Evolutionary conservation across 2,329 filamentous ascomycete genomes (phyloP).

Genomic region (Polytolypa hystricis): DNA sequence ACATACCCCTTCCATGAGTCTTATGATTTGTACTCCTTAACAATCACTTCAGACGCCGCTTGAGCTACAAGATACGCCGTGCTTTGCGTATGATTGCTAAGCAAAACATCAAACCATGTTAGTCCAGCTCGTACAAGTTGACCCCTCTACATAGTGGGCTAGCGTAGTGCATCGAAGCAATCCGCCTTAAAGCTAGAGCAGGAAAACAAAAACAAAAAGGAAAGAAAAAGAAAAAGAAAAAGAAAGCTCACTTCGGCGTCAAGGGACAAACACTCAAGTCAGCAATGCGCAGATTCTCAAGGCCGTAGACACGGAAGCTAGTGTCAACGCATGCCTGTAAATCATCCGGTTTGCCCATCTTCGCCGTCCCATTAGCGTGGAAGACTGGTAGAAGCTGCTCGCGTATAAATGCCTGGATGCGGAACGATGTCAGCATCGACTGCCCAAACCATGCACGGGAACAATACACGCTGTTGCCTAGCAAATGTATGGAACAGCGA

Average conservation of each 20-base stretch:
- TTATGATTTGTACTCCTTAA: constrained; percentile 3
- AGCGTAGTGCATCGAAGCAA: no score
- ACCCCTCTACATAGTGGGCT: no score
- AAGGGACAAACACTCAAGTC: constrained; percentile 9
- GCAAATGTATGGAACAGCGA: no score
- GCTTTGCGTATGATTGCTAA: constrained; percentile 37
- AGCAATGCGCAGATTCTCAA: constrained; percentile 7
- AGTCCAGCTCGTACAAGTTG: neutral
- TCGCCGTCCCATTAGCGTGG: constrained; percentile 7
- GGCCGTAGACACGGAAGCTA: constrained; percentile 5
- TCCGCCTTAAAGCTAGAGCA: no score
- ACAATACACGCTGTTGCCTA: no score
- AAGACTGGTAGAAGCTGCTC: constrained; percentile 1
- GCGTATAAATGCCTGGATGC: constrained; percentile 2
- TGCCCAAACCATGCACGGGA: no score
- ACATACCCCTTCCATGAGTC: no score
- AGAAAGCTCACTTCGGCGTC: constrained; percentile 4
- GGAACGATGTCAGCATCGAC: no score
- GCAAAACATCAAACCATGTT: neutral
- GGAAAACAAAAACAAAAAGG: neutral
- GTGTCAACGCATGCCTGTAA: constrained; percentile 5
- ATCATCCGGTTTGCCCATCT: constrained; percentile 9
- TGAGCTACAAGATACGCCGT: constrained; percentile 40
- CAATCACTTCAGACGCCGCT: constrained; percentile 35
- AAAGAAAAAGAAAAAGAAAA: neutral